These are phyloP conservation scores for Pseudogymnoascus sp. DNA, from an alignment of 2,329 filamentous ascomycete species.

Conservation along the genomic window DNA sequence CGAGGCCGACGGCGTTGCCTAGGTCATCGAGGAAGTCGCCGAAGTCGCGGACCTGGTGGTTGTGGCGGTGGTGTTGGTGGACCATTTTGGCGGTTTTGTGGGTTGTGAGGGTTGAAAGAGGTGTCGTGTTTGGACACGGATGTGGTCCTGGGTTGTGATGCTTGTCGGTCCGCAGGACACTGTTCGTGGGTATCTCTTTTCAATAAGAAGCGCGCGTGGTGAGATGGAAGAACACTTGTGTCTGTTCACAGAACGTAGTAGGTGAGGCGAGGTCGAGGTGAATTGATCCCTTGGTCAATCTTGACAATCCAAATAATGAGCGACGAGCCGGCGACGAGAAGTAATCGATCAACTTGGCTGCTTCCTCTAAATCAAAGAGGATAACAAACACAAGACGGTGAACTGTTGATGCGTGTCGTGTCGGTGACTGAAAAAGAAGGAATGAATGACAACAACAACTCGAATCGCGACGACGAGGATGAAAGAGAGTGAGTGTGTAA, in stretches of 20 bases:
- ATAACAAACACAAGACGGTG: background rate
- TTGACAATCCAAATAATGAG: background rate
- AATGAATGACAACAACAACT: background rate
- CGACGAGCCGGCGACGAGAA: background rate
- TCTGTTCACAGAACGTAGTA: background rate
- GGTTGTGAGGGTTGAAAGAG: background rate
- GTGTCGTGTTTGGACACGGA: background rate
- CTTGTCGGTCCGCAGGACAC: background rate
- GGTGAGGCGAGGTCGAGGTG: background rate
- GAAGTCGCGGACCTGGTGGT: background rate
- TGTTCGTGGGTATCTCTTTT: background rate
- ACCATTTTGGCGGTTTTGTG: background rate
- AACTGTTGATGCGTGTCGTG: background rate
- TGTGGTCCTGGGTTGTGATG: background rate
- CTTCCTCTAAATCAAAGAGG: background rate
- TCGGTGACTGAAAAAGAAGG: background rate
- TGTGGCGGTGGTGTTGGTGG: background rate
- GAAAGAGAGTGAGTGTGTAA: background rate
- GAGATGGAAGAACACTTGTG: background rate
- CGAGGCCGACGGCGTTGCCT: background rate
- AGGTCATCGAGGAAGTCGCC: background rate
- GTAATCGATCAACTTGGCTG: background rate
- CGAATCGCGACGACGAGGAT: background rate
- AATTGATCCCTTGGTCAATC: too few relatives aligned
- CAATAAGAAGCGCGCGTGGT: background rate